Evolutionary conservation across 2,329 filamentous ascomycete species (phyloP), one percentile per base, ranked within the genome.

Genomic region (Metarhizium guizhouense): DNA sequence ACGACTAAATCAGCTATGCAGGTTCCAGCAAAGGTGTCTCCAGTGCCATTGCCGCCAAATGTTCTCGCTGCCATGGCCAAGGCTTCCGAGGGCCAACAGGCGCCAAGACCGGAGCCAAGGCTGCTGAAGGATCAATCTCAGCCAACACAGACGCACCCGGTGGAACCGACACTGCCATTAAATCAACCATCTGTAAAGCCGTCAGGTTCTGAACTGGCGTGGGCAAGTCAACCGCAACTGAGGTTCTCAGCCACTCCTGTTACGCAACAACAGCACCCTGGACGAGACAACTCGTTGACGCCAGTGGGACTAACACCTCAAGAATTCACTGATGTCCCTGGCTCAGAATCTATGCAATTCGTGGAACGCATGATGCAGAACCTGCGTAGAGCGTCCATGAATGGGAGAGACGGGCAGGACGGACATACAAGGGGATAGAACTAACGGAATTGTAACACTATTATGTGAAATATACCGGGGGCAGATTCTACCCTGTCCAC

Each of bases 291-390:
- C 36, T 48, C 25, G 16, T 3, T 6, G 6, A 14, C 52, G 34
- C 50, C 53, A 10, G 42, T 38, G 45, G 25, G 45, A 30, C 8
- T n/a, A 30, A 30, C 7, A 29, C 59, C 59, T n/a, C 69, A 70
- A 40, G 70, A 68, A 16, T 72, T 76, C 52, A 66, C 72, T 2
- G 73, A 76, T 54, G 72, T 74, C 25, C 71, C 75, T 8, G 71
- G 70, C 11, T 62, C 67, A 51, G 75, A 75, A 60, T 75, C 73
- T n/a, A 72, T 74, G 68, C 68, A 74, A 30, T 70, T 81, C 45
- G 72, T 82, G 48, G 77, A 81, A 63, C 74, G 73, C 58, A 76
- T 82, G 71, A 75, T 82, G 72, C 63, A 66, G 47, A 79, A 80
- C 59, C 67, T 82, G 14, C 73, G 74, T 47, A 70, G 74, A 52